Conservation (phyloP, 2,329 filamentous ascomycete genomes). For the Venturia aucupariae region DNA sequence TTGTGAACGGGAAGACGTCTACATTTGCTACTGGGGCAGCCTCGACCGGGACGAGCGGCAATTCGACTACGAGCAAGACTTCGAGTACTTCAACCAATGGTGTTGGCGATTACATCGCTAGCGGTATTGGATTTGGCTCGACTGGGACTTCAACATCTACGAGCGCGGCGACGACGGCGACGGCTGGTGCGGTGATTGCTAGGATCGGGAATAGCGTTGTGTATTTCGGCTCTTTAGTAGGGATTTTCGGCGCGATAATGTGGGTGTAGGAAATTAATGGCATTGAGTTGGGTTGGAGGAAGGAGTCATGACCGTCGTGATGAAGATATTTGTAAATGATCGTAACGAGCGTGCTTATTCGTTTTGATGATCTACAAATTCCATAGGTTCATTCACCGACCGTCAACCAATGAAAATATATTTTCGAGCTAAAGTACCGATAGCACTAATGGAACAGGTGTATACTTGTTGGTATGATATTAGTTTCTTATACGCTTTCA, state of each 20-base stretch:
- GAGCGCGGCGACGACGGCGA: neutral
- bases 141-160: neutral
- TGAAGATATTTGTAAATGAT: neutral
- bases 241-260: neutral
- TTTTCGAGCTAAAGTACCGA: too few species aligned
- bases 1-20: neutral
- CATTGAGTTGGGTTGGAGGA: neutral
- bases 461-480: too few species aligned
- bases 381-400: too few species aligned
- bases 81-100: neutral
- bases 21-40: neutral
- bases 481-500: too few species aligned
- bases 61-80: neutral
- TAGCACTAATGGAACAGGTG: too few species aligned
- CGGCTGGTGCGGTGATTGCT: neutral
- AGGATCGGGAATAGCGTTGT: neutral
- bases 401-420: too few species aligned
- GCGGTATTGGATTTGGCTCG: neutral
- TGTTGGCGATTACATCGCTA: constrained; percentile 3
- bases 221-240: neutral
- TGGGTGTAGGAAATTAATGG: neutral
- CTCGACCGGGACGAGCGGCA: neutral
- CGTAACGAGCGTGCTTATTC: too few species aligned
- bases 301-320: neutral
- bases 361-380: too few species aligned